Conservation (phyloP, 331 rosid species). For the Erythrophleum ivorense region DNA sequence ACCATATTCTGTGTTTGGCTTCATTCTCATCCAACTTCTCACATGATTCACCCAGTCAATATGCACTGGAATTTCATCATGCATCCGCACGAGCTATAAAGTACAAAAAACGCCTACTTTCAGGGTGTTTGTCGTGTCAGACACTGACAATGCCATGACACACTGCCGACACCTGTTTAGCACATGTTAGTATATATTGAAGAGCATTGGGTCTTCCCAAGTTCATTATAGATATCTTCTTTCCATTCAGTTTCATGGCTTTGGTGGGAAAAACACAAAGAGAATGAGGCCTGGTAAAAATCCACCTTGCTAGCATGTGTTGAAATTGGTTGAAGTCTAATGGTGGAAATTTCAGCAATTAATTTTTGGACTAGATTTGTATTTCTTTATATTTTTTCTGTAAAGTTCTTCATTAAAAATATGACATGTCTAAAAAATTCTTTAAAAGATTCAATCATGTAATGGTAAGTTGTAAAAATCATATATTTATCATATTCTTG, state of each 20-base stretch:
- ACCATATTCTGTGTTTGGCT: too few relatives aligned
- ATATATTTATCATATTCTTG: too few relatives aligned
- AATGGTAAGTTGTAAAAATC: too few relatives aligned
- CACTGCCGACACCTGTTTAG: not conserved
- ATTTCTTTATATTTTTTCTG: too few relatives aligned
- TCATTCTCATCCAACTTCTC: not conserved
- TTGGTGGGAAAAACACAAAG: not conserved
- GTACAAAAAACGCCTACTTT: not conserved
- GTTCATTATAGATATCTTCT: not conserved
- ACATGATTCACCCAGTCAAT: not conserved
- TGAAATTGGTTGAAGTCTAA: not conserved
- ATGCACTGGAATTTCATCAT: not conserved
- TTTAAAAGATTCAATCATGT: too few relatives aligned
- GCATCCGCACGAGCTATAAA: not conserved
- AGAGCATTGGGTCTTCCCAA: not conserved
- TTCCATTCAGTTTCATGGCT: too few relatives aligned
- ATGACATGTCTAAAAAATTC: not conserved
- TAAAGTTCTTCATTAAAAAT: not conserved
- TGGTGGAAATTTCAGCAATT: not conserved
- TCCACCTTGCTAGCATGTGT: not conserved
- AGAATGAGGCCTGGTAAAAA: not conserved
- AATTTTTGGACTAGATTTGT: not conserved
- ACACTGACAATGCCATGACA: not conserved
- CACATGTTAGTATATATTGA: not conserved
- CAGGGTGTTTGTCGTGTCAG: not conserved